phyloP scores from a whole-genome alignment of 2,329 filamentous ascomycete genomes.

The Pseudonectria buxi region DNA sequence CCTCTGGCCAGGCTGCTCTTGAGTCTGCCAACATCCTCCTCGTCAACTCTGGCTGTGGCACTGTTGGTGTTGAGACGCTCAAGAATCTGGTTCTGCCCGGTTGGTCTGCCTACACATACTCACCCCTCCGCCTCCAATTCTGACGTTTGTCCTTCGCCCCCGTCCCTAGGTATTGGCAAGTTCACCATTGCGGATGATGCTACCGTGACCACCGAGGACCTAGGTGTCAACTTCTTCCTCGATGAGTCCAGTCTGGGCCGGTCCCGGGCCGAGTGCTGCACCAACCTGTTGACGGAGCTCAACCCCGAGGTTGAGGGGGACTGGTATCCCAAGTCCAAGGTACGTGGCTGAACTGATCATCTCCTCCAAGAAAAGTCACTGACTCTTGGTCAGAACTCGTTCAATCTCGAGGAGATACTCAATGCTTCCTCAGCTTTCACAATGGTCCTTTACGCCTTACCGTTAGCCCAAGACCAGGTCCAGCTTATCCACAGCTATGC shows the following conservation, averaged over 20 bases:
- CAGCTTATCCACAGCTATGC: conserved; percentile 41
- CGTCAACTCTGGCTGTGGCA: conserved; percentile 79
- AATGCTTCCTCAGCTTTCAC: conserved; percentile 38
- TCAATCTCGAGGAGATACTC: conserved; percentile 37
- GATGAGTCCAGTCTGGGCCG: conserved; percentile 71
- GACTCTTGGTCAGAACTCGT: conserved; percentile 17
- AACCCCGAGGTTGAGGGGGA: conserved; percentile 86
- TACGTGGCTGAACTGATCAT: conserved; percentile 3
- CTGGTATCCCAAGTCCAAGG: conserved; percentile 49
- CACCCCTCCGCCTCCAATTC: neutral
- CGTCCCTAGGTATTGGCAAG: conserved; percentile 64
- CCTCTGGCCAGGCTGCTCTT: conserved; percentile 80
- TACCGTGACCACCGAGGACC: conserved; percentile 69
- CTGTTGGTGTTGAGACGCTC: conserved; percentile 81
- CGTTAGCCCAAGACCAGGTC: conserved; percentile 38
- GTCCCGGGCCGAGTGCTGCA: conserved; percentile 70
- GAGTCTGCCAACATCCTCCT: conserved; percentile 89
- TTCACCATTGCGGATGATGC: conserved; percentile 87
- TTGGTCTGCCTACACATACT: conserved; percentile 29
- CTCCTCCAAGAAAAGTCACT: neutral
- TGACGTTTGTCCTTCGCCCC: neutral
- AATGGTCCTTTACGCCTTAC: conserved; percentile 48
- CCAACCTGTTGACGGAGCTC: conserved; percentile 72
- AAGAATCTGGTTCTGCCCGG: conserved; percentile 96
- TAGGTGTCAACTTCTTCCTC: conserved; percentile 96